A percentile compares a stretch with the other conserved stretches of the same genome.
phyloP scores from a whole-genome alignment of 2,329 filamentous ascomycete genomes.

The Amauroascus niger region DNA sequence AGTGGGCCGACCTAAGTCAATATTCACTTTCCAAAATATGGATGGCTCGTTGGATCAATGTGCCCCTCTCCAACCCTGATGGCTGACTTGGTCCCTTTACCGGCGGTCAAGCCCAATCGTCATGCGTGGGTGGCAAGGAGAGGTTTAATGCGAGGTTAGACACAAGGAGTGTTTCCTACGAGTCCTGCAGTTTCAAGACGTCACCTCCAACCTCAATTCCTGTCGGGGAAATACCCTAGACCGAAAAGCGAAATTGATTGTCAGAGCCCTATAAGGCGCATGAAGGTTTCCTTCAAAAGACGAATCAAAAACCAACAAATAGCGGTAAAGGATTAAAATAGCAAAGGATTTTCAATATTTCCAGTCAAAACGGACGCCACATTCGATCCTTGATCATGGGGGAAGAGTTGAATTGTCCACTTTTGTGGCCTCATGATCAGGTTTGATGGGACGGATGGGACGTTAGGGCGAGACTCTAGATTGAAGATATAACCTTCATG shows the following conservation, averaged over 20 bases:
- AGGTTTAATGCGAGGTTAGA: too few relatives aligned
- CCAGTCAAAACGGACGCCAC: background rate
- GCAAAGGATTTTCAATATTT: background rate
- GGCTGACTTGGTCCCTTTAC: background rate
- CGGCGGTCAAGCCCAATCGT: background rate
- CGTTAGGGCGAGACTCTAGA: background rate
- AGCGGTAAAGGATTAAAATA: slow-evolving; percentile 4
- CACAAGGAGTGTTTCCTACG: background rate
- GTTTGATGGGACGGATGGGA: background rate
- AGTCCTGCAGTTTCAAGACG: background rate
- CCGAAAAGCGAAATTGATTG: background rate
- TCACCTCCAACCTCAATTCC: background rate
- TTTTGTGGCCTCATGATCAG: slow-evolving; percentile 1
- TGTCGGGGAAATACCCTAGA: background rate
- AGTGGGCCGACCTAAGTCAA: background rate
- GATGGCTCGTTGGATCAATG: background rate
- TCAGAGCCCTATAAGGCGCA: slow-evolving; percentile 3
- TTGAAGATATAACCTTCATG: background rate
- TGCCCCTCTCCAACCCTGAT: background rate
- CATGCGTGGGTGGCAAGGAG: background rate
- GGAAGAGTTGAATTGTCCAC: background rate
- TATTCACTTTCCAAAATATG: background rate
- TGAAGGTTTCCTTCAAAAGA: background rate
- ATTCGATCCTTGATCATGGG: background rate
- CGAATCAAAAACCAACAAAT: background rate